Percentiles rank a stretch among this genome's conserved stretches.
These are phyloP conservation scores for Melampsora occidentalis DNA, from an alignment of 1,284 basidiomycete genomes.

Conservation along the genomic window DNA sequence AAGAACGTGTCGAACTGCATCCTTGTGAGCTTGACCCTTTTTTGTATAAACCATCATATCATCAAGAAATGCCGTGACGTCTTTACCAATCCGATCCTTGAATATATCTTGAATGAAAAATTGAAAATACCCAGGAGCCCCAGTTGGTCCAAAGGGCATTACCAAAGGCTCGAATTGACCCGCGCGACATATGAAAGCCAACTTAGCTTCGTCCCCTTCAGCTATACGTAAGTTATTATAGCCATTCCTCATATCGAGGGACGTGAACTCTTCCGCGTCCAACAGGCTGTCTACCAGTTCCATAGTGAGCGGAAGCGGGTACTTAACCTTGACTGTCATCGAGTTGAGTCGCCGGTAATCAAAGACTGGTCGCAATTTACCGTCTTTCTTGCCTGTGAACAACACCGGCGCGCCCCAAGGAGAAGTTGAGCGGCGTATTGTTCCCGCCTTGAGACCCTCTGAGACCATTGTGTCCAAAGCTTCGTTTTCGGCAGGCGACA, in stretches of 20 bases:
- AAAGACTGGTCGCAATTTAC: background rate
- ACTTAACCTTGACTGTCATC: slow-evolving; percentile 1
- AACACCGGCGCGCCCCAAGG: slow-evolving; percentile 47
- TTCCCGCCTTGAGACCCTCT: background rate
- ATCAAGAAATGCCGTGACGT: background rate
- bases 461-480: background rate
- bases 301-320: slow-evolving; percentile 1
- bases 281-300: slow-evolving; percentile 5
- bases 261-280: slow-evolving; percentile 6
- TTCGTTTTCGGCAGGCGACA: slow-evolving; percentile 6
- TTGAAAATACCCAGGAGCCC: too few species aligned
- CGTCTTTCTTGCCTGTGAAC: slow-evolving; percentile 59
- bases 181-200: slow-evolving; percentile 8
- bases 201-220: background rate
- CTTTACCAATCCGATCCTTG: background rate
- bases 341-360: slow-evolving; percentile 47
- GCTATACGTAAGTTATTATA: background rate
- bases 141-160: slow-evolving; percentile 16
- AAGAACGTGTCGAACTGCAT: background rate
- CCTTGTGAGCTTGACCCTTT: background rate
- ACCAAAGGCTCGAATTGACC: slow-evolving; percentile 4
- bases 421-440: background rate
- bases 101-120: too few species aligned
- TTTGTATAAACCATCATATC: slow-evolving; percentile 12
- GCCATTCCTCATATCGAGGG: background rate